Percentiles rank a stretch among this genome's conserved stretches.
phyloP scores from a whole-genome alignment of 805 yeast species.

The Danielozyma ontarioensis region DNA sequence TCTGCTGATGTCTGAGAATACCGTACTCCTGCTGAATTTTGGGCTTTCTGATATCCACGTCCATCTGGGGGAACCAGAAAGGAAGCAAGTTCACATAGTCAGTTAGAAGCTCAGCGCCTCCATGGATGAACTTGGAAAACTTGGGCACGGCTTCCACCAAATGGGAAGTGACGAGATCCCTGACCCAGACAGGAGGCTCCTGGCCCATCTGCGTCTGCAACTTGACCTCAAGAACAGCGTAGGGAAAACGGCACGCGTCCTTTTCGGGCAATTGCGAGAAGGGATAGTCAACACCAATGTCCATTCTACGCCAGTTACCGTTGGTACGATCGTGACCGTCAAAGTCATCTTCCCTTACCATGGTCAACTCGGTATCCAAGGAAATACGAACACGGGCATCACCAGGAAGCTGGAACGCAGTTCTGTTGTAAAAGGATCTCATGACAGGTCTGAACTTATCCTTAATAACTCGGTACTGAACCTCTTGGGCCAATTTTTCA shows the following conservation, averaged over 20 bases:
- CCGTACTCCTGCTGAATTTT: conserved; percentile 55
- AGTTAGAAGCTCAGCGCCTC: conserved; percentile 87
- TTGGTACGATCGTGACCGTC: conserved; percentile 89
- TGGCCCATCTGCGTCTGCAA: conserved; percentile 97
- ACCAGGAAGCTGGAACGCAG: conserved; percentile 98
- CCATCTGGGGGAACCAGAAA: conserved; percentile 98
- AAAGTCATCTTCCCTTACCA: conserved; percentile 96
- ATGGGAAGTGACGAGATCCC: conserved; percentile 86
- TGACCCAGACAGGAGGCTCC: conserved; percentile 98
- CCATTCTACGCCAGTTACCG: conserved; percentile 97
- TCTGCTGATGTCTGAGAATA: conserved; percentile 46
- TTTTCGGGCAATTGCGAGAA: conserved; percentile 76
- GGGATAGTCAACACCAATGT: conserved; percentile 97
- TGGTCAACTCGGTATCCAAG: conserved; percentile 91
- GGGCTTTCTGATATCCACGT: conserved; percentile 89
- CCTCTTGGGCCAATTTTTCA: conserved; percentile 89
- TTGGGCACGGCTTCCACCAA: conserved; percentile 98
- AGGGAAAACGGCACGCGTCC: conserved; percentile 92
- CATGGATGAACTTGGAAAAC: conserved; percentile 95
- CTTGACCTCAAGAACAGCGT: conserved; percentile 96
- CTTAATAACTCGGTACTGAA: conserved; percentile 83
- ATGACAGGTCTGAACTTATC: conserved; percentile 88
- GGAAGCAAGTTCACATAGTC: conserved; percentile 82
- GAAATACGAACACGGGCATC: conserved; percentile 99
- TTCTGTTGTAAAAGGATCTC: conserved; percentile 94